phyloP scores from a whole-genome alignment of 176 grass and related monocot genomes.

The Oryza glaberrima region DNA sequence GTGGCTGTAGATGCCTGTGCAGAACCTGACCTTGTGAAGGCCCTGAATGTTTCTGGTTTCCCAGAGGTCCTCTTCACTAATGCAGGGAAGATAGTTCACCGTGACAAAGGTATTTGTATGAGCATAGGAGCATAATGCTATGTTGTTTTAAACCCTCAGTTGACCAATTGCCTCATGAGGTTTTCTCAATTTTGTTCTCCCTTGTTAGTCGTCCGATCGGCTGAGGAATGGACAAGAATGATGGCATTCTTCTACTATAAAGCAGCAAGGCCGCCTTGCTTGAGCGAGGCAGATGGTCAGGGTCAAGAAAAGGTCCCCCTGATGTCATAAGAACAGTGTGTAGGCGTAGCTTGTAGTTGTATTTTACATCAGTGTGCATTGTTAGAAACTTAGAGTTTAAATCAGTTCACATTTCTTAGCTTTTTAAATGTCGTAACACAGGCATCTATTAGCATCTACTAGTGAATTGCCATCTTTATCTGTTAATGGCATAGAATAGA shows the following conservation, averaged over 20 bases:
- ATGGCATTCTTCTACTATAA: conserved; percentile 99
- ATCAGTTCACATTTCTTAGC: neutral
- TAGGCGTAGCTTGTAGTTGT: conserved; percentile 4
- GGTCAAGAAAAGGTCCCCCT: conserved; percentile 80
- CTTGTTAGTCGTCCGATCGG: conserved; percentile 61
- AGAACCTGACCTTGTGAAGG: conserved; percentile 62
- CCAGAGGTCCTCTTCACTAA: conserved; percentile 92
- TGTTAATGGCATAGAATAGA: neutral
- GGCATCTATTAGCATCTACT: neutral
- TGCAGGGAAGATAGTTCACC: conserved; percentile 86
- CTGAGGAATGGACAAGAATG: conserved; percentile 75
- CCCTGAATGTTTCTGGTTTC: conserved; percentile 73
- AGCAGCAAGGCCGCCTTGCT: conserved; percentile 71
- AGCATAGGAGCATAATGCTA: neutral
- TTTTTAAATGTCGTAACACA: neutral
- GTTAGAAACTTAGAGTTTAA: conserved; percentile 8
- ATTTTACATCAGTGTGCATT: conserved; percentile 9
- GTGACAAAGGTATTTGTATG: conserved; percentile 69
- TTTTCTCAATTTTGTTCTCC: conserved; percentile 3
- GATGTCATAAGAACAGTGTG: conserved; percentile 48
- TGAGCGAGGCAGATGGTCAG: conserved; percentile 63
- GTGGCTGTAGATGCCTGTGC: conserved; percentile 80
- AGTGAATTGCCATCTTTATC: neutral
- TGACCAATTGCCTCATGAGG: neutral
- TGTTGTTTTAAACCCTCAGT: neutral